These are phyloP conservation scores for Puccinia polysora DNA, from an alignment of 1,284 basidiomycete genomes.

Conservation along the genomic window DNA sequence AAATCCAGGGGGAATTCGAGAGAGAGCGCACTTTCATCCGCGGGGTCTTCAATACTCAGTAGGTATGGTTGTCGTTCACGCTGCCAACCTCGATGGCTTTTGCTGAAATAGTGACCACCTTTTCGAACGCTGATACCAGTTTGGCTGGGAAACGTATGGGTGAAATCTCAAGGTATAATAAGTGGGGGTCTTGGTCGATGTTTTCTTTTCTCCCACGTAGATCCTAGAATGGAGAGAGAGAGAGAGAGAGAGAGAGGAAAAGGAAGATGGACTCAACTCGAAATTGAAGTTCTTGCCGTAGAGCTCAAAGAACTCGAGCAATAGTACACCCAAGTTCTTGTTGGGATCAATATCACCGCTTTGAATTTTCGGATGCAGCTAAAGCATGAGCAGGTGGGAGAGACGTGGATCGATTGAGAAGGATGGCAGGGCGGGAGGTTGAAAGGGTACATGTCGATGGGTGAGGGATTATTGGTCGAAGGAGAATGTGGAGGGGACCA, in stretches of 20 bases:
- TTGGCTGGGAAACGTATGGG: no score
- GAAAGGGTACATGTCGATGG: no score
- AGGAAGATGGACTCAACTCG: conserved; percentile 59
- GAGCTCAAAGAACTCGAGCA: conserved; percentile 94
- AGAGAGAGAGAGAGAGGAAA: background rate
- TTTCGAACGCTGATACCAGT: conserved; percentile 77
- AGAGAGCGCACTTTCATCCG: conserved; percentile 64
- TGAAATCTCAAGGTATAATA: no score
- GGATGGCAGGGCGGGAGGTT: background rate
- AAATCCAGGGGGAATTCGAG: no score
- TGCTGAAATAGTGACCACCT: conserved; percentile 78
- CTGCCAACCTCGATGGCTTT: conserved; percentile 72
- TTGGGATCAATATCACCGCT: conserved; percentile 78
- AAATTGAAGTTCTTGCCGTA: conserved; percentile 92
- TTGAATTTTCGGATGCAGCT: conserved; percentile 90
- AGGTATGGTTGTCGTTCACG: conserved; percentile 62
- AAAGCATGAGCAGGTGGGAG: conserved; percentile 2
- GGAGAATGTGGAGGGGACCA: no score
- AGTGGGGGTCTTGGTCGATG: no score
- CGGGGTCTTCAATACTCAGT: conserved; percentile 91
- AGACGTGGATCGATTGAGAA: background rate
- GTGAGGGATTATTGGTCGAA: no score
- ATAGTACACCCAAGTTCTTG: conserved; percentile 80
- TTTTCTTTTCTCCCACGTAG: no score
- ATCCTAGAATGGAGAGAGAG: no score